Evolutionary conservation across 495 filamentous ascomycete species (phyloP), one percentile per base, ranked within the genome.

Genomic region (Chaetomium cochliodes): DNA sequence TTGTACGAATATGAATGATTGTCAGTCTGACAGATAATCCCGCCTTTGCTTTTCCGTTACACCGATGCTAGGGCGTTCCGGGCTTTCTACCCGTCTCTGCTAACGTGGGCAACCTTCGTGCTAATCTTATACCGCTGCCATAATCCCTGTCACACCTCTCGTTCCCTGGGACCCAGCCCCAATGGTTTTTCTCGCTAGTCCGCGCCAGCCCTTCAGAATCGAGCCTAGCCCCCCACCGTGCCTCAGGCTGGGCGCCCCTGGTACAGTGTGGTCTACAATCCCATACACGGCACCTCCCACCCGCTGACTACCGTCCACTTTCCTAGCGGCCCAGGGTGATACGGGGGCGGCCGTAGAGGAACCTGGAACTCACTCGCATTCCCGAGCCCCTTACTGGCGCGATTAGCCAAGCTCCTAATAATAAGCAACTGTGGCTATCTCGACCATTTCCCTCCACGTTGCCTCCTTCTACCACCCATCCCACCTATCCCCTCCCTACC

Each of bases 171-270:
- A 26, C 64, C n/a, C 46, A 37, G 58, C 58, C 51, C 64, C 63
- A 60, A 11, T 44, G 33, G 9, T 6, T 20, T 49, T 25, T 51
- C 20, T 67, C 65, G 60, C 56, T 67, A 64, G 65, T 67, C 57
- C 50, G 56, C 65, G 65, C 65, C 60, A 63, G 26, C 65, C 30
- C 20, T 39, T 59, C 60, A 63, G 60, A 63, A 56, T 63, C 41
- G 60, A 60, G 60, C 16, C 30, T 63, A 60, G 55, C 44, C 16
- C n/a, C 12, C 20, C n/a, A 12, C 13, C 50, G 37, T 46, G 20
- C 47, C 33, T 41, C 33, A 41, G 30, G 30, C 49, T 44, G 39
- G 55, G 9, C 22, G 47, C 60, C 60, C 50, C 50, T 41, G 33
- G 60, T 39, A 54, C 60, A 46, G 60, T 54, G 50, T 52, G 46